Conservation (phyloP, 257 asterid species). For the Fraxinus anomala region DNA sequence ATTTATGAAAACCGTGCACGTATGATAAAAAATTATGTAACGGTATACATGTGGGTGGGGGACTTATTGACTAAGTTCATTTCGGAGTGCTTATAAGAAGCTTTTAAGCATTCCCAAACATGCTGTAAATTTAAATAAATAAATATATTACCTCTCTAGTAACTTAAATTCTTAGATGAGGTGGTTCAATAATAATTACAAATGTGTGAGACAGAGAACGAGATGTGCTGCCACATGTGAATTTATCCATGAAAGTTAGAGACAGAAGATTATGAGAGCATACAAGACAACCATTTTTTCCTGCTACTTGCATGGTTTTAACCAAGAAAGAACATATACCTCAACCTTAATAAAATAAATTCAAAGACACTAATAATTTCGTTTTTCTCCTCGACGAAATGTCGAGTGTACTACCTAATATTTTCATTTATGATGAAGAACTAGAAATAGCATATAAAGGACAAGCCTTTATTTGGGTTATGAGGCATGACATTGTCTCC, state of each 20-base stretch:
- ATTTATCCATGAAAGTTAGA: background rate
- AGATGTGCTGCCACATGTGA: background rate
- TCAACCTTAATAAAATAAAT: background rate
- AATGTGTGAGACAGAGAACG: background rate
- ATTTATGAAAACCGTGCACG: no score
- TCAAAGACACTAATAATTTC: background rate
- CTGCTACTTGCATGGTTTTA: background rate
- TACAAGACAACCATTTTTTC: background rate
- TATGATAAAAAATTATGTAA: no score
- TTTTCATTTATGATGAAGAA: background rate
- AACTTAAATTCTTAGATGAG: background rate
- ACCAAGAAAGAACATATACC: background rate
- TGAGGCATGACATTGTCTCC: background rate
- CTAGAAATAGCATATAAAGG: background rate
- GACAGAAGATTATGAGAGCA: background rate
- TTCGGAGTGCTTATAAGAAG: background rate
- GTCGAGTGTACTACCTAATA: background rate
- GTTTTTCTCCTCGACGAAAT: background rate
- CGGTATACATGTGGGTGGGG: background rate
- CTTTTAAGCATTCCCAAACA: background rate
- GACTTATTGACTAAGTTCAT: background rate
- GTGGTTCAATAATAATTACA: background rate
- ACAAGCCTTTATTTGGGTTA: background rate
- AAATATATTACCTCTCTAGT: no score
- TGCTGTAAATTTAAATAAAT: background rate